Evolutionary conservation across 306 rosid species (phyloP).

Genomic region (Fagus crenata): DNA sequence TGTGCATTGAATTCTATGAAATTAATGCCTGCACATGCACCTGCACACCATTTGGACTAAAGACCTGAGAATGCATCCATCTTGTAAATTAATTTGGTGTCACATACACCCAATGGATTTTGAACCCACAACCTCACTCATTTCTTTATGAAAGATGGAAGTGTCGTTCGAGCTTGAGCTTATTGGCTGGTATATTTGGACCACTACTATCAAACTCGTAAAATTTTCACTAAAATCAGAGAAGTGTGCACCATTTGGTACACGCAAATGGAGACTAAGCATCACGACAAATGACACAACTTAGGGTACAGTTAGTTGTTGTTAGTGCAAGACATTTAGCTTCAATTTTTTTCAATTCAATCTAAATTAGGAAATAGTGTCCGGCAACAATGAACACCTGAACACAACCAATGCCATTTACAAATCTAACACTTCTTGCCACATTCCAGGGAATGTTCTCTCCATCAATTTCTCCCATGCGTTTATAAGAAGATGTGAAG

Average conservation of each 20-base stretch:
- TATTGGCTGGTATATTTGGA: too few species aligned
- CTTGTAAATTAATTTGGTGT: not conserved
- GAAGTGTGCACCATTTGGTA: not conserved
- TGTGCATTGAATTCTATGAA: not conserved
- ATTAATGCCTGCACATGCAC: not conserved
- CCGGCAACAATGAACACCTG: not conserved
- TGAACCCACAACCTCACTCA: too few species aligned
- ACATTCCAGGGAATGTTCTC: not conserved
- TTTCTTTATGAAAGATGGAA: too few species aligned
- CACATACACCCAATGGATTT: too few species aligned
- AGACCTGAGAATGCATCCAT: not conserved
- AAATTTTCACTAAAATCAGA: too few species aligned
- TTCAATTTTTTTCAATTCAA: not conserved
- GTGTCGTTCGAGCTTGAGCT: too few species aligned
- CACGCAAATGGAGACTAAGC: not conserved
- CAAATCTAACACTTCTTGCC: slow-evolving; percentile 4
- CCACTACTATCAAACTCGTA: too few species aligned
- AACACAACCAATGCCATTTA: not conserved
- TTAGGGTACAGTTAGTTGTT: not conserved
- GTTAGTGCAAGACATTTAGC: not conserved
- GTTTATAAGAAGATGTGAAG: not conserved
- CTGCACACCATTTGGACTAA: not conserved
- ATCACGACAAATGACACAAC: not conserved
- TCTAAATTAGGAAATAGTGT: too few species aligned
- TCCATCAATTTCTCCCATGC: not conserved